Evolutionary conservation across 805 yeast genomes (phyloP).

Genomic region (Wickerhamiella sergipiensis): DNA sequence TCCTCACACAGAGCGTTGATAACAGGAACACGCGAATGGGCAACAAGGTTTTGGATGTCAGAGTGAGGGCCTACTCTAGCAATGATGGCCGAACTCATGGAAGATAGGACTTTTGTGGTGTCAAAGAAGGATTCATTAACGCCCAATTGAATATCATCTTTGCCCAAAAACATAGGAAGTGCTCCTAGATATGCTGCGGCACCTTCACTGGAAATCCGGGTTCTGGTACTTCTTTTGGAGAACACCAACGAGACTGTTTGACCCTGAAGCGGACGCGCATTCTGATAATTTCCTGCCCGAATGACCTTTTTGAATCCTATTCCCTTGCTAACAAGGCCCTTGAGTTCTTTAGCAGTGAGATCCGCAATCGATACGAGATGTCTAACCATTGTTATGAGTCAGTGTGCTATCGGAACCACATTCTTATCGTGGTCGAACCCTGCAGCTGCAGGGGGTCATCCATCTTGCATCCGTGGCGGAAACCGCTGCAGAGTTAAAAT

Average conservation of each 20-base stretch:
- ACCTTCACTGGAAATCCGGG: conserved; percentile 87
- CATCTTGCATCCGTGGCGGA: too few relatives aligned
- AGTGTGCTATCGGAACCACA: not conserved
- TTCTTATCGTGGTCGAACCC: not conserved
- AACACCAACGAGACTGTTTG: conserved; percentile 74
- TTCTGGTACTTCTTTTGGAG: conserved; percentile 87
- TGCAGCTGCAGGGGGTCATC: not conserved
- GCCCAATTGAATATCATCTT: conserved; percentile 92
- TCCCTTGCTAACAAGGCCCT: conserved; percentile 61
- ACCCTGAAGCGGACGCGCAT: conserved; percentile 58
- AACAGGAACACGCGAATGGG: conserved; percentile 77
- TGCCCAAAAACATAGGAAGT: conserved; percentile 91
- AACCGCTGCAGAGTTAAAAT: too few relatives aligned
- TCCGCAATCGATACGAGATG: conserved; percentile 78
- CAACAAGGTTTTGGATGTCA: conserved; percentile 65
- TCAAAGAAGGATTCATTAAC: conserved; percentile 87
- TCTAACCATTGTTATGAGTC: conserved; percentile 13
- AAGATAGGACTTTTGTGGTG: conserved; percentile 75
- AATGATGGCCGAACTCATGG: conserved; percentile 93
- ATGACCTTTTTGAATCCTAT: conserved; percentile 39
- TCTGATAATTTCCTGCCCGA: conserved; percentile 31
- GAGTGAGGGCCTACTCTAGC: conserved; percentile 86
- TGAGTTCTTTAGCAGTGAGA: conserved; percentile 57
- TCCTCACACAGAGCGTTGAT: conserved; percentile 87
- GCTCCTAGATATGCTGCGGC: conserved; percentile 90